phyloP scores from a whole-genome alignment of 257 asterid species.

The Petrea volubilis region DNA sequence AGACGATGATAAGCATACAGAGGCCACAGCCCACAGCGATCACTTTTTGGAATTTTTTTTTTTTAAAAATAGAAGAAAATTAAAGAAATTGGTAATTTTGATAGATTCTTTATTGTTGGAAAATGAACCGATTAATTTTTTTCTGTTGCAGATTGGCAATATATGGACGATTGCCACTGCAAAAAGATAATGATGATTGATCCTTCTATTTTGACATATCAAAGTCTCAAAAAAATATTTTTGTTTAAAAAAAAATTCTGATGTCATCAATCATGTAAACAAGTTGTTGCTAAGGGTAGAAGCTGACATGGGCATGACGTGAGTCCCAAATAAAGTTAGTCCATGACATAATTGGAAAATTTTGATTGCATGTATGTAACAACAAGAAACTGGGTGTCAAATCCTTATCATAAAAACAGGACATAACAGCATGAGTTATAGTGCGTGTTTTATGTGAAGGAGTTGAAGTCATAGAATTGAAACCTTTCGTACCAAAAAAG shows the following conservation, averaged over 20 bases:
- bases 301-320: constrained; percentile 9
- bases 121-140: constrained; percentile 36
- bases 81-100: constrained; percentile 16
- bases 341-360: constrained; percentile 18
- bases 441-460: too few species aligned
- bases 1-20: constrained; percentile 35
- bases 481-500: too few species aligned
- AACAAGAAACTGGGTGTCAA: constrained; percentile 14
- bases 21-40: constrained; percentile 27
- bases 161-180: constrained; percentile 44
- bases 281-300: background rate
- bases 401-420: constrained; percentile 10
- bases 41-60: constrained; percentile 17
- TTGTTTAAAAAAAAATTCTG: background rate
- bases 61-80: background rate
- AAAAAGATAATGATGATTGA: constrained; percentile 38
- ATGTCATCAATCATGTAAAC: background rate
- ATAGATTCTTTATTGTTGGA: constrained; percentile 36
- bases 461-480: too few species aligned
- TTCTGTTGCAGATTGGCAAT: constrained; percentile 46
- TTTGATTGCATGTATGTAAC: background rate
- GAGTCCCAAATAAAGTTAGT: constrained; percentile 19
- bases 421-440: constrained; percentile 23
- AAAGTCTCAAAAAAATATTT: background rate
- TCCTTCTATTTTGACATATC: background rate